Evolutionary conservation across 305 asterid genomes (phyloP).

Genomic region (Solanum hybrid): DNA sequence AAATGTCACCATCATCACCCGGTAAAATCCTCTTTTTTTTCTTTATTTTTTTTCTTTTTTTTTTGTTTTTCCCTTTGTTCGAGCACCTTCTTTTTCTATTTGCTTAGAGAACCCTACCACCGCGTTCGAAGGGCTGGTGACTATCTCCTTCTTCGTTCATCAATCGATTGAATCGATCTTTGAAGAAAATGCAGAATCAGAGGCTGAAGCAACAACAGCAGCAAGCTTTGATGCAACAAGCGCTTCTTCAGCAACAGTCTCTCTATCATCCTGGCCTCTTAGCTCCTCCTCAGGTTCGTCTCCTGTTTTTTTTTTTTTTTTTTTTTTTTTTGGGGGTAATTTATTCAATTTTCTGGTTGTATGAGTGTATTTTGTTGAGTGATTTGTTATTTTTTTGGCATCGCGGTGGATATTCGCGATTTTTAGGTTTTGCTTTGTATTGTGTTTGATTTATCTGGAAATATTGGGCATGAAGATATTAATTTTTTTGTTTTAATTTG

Average conservation of each 20-base stretch:
- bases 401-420: not conserved
- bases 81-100: not conserved
- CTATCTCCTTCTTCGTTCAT: not conserved
- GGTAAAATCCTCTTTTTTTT: not conserved
- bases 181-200: conserved; percentile 65
- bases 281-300: conserved; percentile 82
- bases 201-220: conserved; percentile 69
- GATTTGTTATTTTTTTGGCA: not conserved
- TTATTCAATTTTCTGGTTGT: not conserved
- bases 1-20: conserved; percentile 2
- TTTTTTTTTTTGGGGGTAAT: not conserved
- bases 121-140: not conserved
- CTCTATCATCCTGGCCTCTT: conserved; percentile 84
- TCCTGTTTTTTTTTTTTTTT: not conserved
- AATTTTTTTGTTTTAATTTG: not conserved
- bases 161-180: conserved; percentile 9
- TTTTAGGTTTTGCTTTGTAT: not conserved
- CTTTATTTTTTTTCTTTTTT: not conserved
- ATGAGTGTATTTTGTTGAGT: not conserved
- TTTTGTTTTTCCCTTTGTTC: not conserved
- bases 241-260: conserved; percentile 79
- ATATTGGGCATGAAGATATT: not conserved
- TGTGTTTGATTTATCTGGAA: not conserved
- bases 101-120: not conserved
- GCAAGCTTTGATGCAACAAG: conserved; percentile 87